Evolutionary conservation across 2,329 filamentous ascomycete genomes (phyloP), one percentile per base, ranked within the genome.

Genomic region (Huntiella moniliformis): DNA sequence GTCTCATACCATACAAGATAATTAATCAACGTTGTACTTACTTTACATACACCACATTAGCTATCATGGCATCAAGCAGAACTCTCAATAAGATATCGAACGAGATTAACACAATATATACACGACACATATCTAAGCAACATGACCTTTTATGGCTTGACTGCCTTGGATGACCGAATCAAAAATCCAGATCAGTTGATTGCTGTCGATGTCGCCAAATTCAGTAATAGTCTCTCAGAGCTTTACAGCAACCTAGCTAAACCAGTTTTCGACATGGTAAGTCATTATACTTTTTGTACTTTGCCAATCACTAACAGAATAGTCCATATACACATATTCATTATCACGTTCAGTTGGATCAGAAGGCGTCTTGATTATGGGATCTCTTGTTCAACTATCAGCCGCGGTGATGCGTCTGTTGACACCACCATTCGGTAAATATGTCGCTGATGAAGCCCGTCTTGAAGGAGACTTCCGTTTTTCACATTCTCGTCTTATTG

Each of bases 121-220:
- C 91, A 98, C 64, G 82, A 92, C 60, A 84, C 87, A 59, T 98
- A 98, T 60, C 73, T 98, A 11, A 87, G 83, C n/a, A 82, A 94
- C 50, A 82, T 98, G 74, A 96, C 88, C 1, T 98, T 96, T 60
- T 98, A 98, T 60, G 87, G 86, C 3, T 81, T 98, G 44, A 92
- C 87, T 1, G 86, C 91, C 0, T 70, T 98, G 33, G 91, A 98
- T 56, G 91, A 98, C 59, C 77, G 91, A 58, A 94, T 98, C 70
- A 94, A 95, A 68, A 98, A 98, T 57, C 85, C 91, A 3, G 91
- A 98, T 58, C 91, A 98, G 63, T 73, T 98, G 38, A 93, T 98
- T 55, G 91, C 88, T 0, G 88, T 96, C 22, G 91, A 98, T 59
- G 85, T 98, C 7, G 82, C 87, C 51, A 88, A 91, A 56, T 98